phyloP scores from a whole-genome alignment of 148 eudicot species.

The Persicaria tinctoria region DNA sequence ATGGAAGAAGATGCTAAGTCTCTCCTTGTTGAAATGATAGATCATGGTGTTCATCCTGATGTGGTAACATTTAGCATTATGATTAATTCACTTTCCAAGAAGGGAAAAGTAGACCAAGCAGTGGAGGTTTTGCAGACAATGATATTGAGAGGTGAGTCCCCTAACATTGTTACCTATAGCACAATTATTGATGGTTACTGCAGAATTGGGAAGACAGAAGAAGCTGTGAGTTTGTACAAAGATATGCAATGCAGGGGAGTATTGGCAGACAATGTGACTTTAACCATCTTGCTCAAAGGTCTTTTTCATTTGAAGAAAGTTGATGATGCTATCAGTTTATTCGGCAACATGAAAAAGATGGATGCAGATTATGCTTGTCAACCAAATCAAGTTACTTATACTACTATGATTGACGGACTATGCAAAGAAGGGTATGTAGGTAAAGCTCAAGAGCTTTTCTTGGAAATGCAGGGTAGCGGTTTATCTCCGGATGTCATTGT shows the following conservation, averaged over 20 bases:
- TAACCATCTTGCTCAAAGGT: background rate
- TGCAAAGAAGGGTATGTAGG: slow-evolving; percentile 20
- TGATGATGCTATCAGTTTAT: background rate
- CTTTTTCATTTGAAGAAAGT: background rate
- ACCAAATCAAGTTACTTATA: slow-evolving; percentile 6
- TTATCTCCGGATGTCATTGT: slow-evolving; percentile 20
- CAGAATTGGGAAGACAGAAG: background rate
- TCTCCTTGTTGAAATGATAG: slow-evolving; percentile 7
- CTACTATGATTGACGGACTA: slow-evolving; percentile 22
- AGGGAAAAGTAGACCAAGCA: slow-evolving; percentile 11
- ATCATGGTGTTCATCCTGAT: slow-evolving; percentile 16
- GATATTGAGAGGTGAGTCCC: slow-evolving; percentile 4
- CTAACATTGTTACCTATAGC: slow-evolving; percentile 5
- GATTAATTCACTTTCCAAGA: slow-evolving; percentile 13
- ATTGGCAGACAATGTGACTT: background rate
- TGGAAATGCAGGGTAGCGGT: slow-evolving; percentile 12
- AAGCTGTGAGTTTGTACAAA: background rate
- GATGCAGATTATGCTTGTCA: background rate
- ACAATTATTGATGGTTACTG: background rate
- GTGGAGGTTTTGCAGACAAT: slow-evolving; percentile 15
- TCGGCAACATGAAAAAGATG: background rate
- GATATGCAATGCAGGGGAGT: background rate
- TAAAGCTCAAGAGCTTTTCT: slow-evolving; percentile 19
- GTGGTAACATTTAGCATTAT: background rate
- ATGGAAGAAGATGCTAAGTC: background rate